Conservation (phyloP, 441 rosid species). For the Brassica balearica region DNA sequence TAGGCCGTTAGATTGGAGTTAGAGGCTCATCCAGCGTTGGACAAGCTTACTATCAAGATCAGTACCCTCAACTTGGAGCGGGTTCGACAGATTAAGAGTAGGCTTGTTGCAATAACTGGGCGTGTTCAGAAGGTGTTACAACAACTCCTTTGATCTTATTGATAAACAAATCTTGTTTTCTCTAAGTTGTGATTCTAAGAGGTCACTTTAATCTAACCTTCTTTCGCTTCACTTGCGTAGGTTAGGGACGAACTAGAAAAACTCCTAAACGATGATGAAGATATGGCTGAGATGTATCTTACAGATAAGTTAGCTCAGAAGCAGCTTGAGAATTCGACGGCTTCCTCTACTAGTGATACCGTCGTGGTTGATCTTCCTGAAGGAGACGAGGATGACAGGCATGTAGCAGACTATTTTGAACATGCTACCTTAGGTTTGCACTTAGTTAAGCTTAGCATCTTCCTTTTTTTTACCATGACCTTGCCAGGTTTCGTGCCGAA, state of each 20-base stretch:
- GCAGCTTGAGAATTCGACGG: slow-evolving; percentile 63
- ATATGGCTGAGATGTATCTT: slow-evolving; percentile 95
- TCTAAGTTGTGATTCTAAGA: too few species aligned
- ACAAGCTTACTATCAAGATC: slow-evolving; percentile 84
- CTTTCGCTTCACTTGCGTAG: slow-evolving; percentile 41
- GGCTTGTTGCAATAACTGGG: slow-evolving; percentile 84
- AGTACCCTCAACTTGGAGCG: slow-evolving; percentile 88
- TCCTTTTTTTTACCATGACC: not conserved
- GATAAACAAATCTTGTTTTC: not conserved
- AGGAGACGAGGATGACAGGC: slow-evolving; percentile 53
- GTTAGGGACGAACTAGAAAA: slow-evolving; percentile 84
- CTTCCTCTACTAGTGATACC: slow-evolving; percentile 53
- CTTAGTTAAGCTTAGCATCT: not conserved
- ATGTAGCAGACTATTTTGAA: slow-evolving; percentile 16
- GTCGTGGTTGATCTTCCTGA: slow-evolving; percentile 56
- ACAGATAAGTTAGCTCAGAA: slow-evolving; percentile 70
- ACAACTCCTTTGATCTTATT: not conserved
- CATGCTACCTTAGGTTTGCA: not conserved
- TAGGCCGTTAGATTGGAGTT: slow-evolving; percentile 75
- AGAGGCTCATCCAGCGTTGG: slow-evolving; percentile 89
- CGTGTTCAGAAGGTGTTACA: slow-evolving; percentile 83
- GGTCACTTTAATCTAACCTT: not conserved
- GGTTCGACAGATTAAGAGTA: slow-evolving; percentile 86
- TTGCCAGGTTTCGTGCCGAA: slow-evolving; percentile 42
- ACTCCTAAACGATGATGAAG: slow-evolving; percentile 85